phyloP scores from a whole-genome alignment of 2,329 filamentous ascomycete species.

The Pezicula rhizophila region DNA sequence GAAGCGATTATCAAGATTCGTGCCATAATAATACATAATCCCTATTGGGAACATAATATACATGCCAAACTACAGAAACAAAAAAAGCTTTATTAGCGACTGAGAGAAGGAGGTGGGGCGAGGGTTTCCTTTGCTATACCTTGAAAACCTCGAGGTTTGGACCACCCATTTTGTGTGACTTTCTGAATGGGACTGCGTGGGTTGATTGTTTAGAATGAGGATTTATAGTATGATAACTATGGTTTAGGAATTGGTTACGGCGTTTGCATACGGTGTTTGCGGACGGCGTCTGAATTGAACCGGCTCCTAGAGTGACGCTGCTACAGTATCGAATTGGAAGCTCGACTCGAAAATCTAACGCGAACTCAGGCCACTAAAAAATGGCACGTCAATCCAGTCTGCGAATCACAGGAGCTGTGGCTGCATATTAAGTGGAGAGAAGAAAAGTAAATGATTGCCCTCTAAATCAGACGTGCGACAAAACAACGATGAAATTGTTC shows the following conservation, averaged over 20 bases:
- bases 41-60: slow-evolving; percentile 98
- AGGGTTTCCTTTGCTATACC: slow-evolving; percentile 40
- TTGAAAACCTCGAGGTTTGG: slow-evolving; percentile 95
- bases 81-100: slow-evolving; percentile 2
- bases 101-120: slow-evolving; percentile 1
- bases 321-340: not conserved
- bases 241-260: not conserved
- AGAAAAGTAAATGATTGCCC: too few species aligned
- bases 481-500: too few species aligned
- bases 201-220: not conserved
- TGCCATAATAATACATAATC: slow-evolving; percentile 99
- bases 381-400: not conserved
- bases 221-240: not conserved
- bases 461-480: too few species aligned
- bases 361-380: not conserved
- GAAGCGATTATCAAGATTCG: slow-evolving; percentile 92
- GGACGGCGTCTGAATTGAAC: too few species aligned
- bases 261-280: not conserved
- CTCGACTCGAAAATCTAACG: not conserved
- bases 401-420: not conserved
- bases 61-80: slow-evolving; percentile 72
- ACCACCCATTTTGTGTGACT: slow-evolving; percentile 57
- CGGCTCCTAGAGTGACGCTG: not conserved
- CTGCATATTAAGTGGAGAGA: not conserved
- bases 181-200: not conserved